phyloP scores from a whole-genome alignment of 345 rosid species.

The Gossypium sturtianum region DNA sequence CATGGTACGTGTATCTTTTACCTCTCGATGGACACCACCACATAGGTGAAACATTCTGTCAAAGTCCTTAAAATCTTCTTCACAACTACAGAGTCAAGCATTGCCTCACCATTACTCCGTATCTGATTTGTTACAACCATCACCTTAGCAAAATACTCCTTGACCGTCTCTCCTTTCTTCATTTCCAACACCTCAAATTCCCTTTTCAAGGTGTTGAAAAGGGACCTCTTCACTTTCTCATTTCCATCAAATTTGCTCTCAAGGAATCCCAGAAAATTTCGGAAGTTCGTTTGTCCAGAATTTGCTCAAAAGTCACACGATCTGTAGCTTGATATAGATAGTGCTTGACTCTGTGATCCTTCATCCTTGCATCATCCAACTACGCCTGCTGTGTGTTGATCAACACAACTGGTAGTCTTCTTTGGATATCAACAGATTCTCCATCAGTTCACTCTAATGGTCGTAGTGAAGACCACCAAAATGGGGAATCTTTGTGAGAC shows the following conservation, averaged over 20 bases:
- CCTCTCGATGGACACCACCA: neutral
- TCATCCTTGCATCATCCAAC: neutral
- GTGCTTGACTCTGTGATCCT: neutral
- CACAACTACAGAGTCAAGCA: neutral
- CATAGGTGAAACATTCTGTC: neutral
- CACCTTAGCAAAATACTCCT: too few species aligned
- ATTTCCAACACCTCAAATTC: neutral
- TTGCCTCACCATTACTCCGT: neutral
- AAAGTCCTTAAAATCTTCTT: neutral
- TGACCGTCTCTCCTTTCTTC: too few species aligned
- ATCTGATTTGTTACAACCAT: neutral
- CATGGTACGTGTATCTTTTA: neutral
- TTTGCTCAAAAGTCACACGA: neutral
- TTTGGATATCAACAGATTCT: too few species aligned
- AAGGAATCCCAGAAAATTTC: neutral
- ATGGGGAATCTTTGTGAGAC: neutral
- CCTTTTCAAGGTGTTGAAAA: too few species aligned
- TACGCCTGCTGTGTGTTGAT: neutral
- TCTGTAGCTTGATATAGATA: neutral
- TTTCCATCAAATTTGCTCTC: neutral
- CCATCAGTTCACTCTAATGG: neutral
- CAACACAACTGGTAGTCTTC: neutral
- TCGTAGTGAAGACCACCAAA: neutral
- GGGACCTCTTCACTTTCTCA: neutral
- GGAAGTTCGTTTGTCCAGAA: neutral